Base-by-base conservation (phyloP, 441 rosid species). In the Pelargonium fulgidum region DNA sequence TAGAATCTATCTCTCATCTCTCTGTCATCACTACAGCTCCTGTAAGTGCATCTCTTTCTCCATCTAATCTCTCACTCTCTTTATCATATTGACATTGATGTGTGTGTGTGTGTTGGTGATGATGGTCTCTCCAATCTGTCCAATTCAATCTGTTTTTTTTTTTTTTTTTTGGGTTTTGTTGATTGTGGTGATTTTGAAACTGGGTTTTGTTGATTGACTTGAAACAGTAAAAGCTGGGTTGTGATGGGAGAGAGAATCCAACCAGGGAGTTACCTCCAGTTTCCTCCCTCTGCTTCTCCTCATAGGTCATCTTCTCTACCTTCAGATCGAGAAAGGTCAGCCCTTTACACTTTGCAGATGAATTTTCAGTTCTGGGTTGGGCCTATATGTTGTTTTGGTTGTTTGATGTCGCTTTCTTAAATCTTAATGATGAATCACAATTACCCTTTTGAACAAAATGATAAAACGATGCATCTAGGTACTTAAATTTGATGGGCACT, bases 161-260 rank as follows among this genome's bases (percentile, higher is more conserved):
- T 63, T 13, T 3, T 6, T 4, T 24, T 33, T 4, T 9, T 63
- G 66, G 41, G 41, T 63, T 33, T 10, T 20, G 7, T 63, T 29
- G 7, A 12, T 63, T 63, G 7, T 63, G 66, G 8, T 5, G 39
- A 20, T 61, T 26, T 26, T 52, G 59, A 14, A 52, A 61, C 39
- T 61, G 64, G 29, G 16, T 22, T 61, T 61, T 20, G 39, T 22
- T 20, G 9, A 5, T 61, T 63, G 36, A n/a, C 26, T 33, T 63
- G 41, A 16, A 63, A 11, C 66, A 63, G 66, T 29, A 10, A 6
- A 63, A 63, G 68, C 39, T 62, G 24, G 62, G 71, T 54, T 64
- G 83, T 81, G 81, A 90, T 93, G 95, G 97, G 87, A 62, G 97
- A 91, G 71, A 89, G 96, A 85, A 89, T 93, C 76, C 84, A 81